Evolutionary conservation across 176 grass and related monocot species (phyloP), one percentile per base, ranked within the genome.

Genomic region (Avena insularis): DNA sequence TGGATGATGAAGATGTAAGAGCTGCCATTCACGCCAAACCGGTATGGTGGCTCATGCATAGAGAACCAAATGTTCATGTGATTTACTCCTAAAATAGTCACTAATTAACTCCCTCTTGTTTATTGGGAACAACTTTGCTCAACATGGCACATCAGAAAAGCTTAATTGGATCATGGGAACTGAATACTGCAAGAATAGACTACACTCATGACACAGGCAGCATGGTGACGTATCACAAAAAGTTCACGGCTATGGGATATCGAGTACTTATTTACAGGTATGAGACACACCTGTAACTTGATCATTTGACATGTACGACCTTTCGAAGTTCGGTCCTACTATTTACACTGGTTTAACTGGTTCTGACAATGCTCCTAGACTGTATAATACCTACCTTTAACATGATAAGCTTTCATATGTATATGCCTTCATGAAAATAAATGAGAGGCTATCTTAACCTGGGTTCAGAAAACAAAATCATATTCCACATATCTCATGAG

Each of bases 1-100:
- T 95, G 73, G 91, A 95, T 83, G 75, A 93, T 66, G 91, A 95
- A 89, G 84, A 80, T 76, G 93, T 92, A 38, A 87, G 93, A 93
- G 67, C 86, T 63, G 93, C 87, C 36, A 93, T 93, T 91, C 91
- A 91, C 82, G 93, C 91, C 9, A 82, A 95, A 85, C 29, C 81
- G 60, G 93, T 95, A 95, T 43, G 71, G 43, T 9, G 16, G 38
- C 14, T 63, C 40, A 50, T 16, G 4, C n/a, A 14, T 50, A 19
- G 21, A 45, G n/a, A 35, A 23, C 8, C 2, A 35, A 14, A 75
- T 75, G 20, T 60, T n/a, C 14, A 13, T 70, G 75, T 35, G 43
- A 69, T 69, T 84, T 67, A 69, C 36, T 63, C 54, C 59, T 84
- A 16, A 77, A 64, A 21, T 59, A 0, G 19, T 8, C 19, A 10